Conservation (phyloP, 257 asterid species). For the Forsythia viridissima region DNA sequence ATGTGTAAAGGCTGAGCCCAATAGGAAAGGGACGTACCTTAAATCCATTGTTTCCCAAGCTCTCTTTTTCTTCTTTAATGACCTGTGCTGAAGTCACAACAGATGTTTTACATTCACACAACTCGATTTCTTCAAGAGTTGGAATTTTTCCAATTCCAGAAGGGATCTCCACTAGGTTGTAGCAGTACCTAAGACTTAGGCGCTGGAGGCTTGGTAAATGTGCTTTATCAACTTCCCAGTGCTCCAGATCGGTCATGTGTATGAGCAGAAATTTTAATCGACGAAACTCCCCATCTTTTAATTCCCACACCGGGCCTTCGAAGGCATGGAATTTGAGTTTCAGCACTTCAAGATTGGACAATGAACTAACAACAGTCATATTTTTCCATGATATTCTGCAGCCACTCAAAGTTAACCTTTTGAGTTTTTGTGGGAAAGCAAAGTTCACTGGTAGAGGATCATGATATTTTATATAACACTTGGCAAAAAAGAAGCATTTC, state of each 20-base stretch:
- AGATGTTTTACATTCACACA: background rate
- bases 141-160: conserved; percentile 15
- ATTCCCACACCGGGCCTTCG: conserved; percentile 2
- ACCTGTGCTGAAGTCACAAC: background rate
- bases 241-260: background rate
- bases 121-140: background rate
- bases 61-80: conserved; percentile 1
- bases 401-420: conserved; percentile 11
- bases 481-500: background rate
- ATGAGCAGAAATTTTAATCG: conserved; percentile 9
- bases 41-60: background rate
- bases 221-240: background rate
- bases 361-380: background rate
- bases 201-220: conserved; percentile 16
- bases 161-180: conserved; percentile 4
- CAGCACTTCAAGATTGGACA: conserved; percentile 15
- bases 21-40: background rate
- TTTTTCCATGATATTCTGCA: conserved; percentile 1
- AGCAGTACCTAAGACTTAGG: background rate
- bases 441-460: background rate
- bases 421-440: background rate
- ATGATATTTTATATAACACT: too few species aligned
- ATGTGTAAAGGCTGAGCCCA: too few species aligned
- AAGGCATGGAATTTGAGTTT: conserved; percentile 9
- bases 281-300: background rate